Evolutionary conservation across 1,284 basidiomycete genomes (phyloP).

Genomic region (Cutaneotrichosporon sp.): DNA sequence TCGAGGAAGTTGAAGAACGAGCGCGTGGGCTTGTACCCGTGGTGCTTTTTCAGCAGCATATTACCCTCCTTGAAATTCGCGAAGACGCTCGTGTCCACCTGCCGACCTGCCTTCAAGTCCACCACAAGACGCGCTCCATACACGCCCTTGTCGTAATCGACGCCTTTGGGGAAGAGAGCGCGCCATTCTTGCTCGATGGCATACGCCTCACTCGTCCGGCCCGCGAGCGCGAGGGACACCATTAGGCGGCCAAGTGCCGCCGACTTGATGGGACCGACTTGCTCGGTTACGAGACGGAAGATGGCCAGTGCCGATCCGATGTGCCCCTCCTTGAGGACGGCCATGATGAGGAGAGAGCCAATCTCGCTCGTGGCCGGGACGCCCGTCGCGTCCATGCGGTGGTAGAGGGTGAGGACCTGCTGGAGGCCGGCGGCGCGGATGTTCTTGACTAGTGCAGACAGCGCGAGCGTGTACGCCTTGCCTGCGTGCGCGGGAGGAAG

Average conservation of each 20-base stretch:
- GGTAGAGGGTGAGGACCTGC: conserved; percentile 29
- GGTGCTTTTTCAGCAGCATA: neutral
- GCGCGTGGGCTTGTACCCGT: conserved; percentile 18
- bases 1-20: conserved; percentile 16
- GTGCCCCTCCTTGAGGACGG: conserved; percentile 28
- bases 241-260: conserved; percentile 36
- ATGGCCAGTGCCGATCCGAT: conserved; percentile 28
- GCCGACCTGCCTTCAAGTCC: conserved; percentile 32
- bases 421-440: conserved; percentile 20
- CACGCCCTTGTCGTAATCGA: conserved; percentile 32
- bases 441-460: conserved; percentile 23
- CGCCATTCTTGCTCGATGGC: conserved; percentile 33
- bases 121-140: conserved; percentile 37
- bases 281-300: conserved; percentile 24
- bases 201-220: conserved; percentile 29
- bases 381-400: conserved; percentile 26
- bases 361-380: conserved; percentile 21
- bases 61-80: neutral
- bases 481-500: conserved; percentile 2
- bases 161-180: conserved; percentile 3
- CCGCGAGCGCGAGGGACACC: conserved; percentile 28
- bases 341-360: conserved; percentile 27
- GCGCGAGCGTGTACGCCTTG: conserved; percentile 24
- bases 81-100: conserved; percentile 29
- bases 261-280: conserved; percentile 25